Conservation (phyloP, 768 basidiomycete species). For the Erythrobasidium yunnanense region DNA sequence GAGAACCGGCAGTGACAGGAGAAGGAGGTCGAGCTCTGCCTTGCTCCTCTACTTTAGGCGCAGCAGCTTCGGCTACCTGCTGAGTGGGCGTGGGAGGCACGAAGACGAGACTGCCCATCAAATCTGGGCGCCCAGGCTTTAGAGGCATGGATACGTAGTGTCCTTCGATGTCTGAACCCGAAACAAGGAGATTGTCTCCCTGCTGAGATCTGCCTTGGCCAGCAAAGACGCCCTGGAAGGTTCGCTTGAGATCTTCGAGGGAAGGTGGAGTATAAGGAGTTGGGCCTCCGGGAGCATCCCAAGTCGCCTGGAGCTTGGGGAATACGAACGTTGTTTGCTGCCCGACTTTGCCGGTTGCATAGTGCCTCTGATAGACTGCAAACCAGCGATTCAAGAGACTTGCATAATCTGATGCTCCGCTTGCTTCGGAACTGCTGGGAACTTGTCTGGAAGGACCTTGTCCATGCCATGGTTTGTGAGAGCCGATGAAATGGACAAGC, state of each 20-base stretch:
- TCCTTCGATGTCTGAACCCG: constrained; percentile 46
- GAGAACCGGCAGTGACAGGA: background rate
- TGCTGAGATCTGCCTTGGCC: too few relatives aligned
- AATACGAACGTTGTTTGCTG: constrained; percentile 32
- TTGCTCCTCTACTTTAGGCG: background rate
- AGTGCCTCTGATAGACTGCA: constrained; percentile 75
- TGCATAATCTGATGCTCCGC: constrained; percentile 52
- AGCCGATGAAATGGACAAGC: constrained; percentile 85
- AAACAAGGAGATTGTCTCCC: constrained; percentile 27
- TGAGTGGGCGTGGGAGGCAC: constrained; percentile 44
- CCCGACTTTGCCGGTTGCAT: constrained; percentile 52
- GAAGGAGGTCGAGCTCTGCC: background rate
- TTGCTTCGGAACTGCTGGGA: constrained; percentile 40
- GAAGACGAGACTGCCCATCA: constrained; percentile 53
- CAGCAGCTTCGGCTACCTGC: background rate
- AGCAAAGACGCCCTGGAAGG: constrained; percentile 14
- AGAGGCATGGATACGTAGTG: constrained; percentile 71
- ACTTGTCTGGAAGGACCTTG: constrained; percentile 28
- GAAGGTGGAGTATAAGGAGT: constrained; percentile 25
- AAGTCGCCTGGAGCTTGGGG: constrained; percentile 37
- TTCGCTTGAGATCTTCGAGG: constrained; percentile 22
- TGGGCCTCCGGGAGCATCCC: constrained; percentile 8
- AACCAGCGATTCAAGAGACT: constrained; percentile 85
- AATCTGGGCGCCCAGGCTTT: constrained; percentile 52
- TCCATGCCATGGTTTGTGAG: constrained; percentile 82